Base-by-base conservation (phyloP, 2,329 filamentous ascomycete genomes). In the Ambrosiella beaveri region DNA sequence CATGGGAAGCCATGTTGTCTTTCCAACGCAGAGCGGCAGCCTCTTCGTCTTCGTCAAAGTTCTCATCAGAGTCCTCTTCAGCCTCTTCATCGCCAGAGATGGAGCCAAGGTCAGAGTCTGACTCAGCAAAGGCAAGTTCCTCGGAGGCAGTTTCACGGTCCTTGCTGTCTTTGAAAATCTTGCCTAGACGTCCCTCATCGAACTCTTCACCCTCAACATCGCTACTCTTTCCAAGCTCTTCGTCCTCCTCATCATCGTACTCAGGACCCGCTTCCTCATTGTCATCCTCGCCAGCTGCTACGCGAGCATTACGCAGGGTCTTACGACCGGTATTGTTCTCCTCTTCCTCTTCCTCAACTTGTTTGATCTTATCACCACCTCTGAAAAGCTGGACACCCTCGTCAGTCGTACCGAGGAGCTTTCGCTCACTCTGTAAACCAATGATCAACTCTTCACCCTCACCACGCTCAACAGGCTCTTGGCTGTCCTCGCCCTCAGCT, bases 371-470 rank as follows among this genome's bases (percentile, higher is more conserved):
- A 57, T 84, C 77, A 35, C 89, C 88, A 39, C 84, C 85, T 57
- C 81, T 81, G 71, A 98, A 98, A 1, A 98, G 77, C 66, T 88
- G 84, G 8, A 98, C 81, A 44, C 89, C 89, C 53, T 85, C 79
- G 38, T 89, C 85, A 9, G 81, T 87, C 66, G 94, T 81, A 60
- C 91, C 93, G 0, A 97, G 79, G 9, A 96, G 71, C 63, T 78
- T 84, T 57, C 89, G 79, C 69, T 93, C 88, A 17, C 81, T 82
- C 66, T 98, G 93, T 3, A 98, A 75, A 27, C 84, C 85, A 45
- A 98, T 83, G 63, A 98, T 93, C 70, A 98, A 81, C 69, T 96
- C 89, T 68, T 98, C 93, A 45, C 93, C 93, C 57, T 97, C 77
- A n/a, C 93, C 93, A 51, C 88, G 81, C 64, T 95, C 86, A 38